Conservation (phyloP, 1,139 yeast species). For the Lodderomyces theae region DNA sequence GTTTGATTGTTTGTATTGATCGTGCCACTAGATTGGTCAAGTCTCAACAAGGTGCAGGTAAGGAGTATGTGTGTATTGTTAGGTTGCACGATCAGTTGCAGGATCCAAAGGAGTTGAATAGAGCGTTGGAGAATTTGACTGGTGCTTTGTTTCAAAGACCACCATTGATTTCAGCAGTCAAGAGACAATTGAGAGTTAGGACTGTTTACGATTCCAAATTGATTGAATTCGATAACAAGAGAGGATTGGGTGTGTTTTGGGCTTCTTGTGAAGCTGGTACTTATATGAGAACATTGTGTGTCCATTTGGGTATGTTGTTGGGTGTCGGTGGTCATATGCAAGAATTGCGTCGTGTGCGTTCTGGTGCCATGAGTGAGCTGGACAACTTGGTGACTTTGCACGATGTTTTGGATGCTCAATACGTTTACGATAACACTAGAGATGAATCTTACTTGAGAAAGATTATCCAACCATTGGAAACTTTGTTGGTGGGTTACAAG, state of each 20-base stretch:
- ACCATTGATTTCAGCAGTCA: conserved; percentile 97
- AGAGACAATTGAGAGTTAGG: conserved; percentile 97
- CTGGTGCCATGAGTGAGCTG: conserved; percentile 89
- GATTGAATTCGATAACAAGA: conserved; percentile 93
- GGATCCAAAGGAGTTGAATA: conserved; percentile 86
- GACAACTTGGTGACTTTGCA: conserved; percentile 94
- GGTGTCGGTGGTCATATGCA: conserved; percentile 99
- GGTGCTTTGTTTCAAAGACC: conserved; percentile 99
- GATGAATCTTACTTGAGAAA: conserved; percentile 94
- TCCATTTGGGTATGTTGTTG: conserved; percentile 94
- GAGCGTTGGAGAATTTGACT: conserved; percentile 88
- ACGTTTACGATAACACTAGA: conserved; percentile 94
- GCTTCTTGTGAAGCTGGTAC: conserved; percentile 99
- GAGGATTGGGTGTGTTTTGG: conserved; percentile 98
- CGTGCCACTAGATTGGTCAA: conserved; percentile 97
- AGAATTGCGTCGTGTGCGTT: conserved; percentile 98
- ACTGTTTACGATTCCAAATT: conserved; percentile 95
- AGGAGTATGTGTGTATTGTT: conserved; percentile 97
- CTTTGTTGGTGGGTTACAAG: conserved; percentile 90
- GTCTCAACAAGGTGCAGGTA: conserved; percentile 99
- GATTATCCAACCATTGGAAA: conserved; percentile 92
- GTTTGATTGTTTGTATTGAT: conserved; percentile 96
- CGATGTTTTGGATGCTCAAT: conserved; percentile 97
- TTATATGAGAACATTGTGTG: conserved; percentile 98
- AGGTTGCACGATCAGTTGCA: conserved; percentile 91